phyloP scores from a whole-genome alignment of 805 yeast genomes.

The Dipodascopsis tothii region DNA sequence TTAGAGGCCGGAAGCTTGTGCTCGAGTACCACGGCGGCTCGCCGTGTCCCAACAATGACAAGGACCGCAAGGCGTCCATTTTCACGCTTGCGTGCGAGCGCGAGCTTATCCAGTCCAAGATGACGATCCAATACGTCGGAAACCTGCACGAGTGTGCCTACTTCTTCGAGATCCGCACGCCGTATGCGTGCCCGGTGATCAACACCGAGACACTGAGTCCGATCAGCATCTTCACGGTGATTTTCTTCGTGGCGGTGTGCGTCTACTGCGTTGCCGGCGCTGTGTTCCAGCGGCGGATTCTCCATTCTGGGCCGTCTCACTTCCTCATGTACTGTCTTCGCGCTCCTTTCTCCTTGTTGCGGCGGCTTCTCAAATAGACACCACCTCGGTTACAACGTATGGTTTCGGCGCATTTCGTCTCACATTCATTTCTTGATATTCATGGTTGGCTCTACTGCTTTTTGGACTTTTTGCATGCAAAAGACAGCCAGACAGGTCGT shows the following conservation, averaged over 20 bases:
- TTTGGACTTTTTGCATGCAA: too few species aligned
- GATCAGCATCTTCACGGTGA: constrained; percentile 48
- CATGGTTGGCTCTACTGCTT: too few species aligned
- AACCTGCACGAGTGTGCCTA: constrained; percentile 70
- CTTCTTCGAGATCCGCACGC: constrained; percentile 74
- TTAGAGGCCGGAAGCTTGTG: constrained; percentile 64
- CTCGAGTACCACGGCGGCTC: constrained; percentile 65
- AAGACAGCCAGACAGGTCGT: too few species aligned
- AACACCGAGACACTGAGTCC: constrained; percentile 47
- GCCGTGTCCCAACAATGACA: constrained; percentile 41
- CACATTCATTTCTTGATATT: too few species aligned
- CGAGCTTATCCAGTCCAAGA: constrained; percentile 47
- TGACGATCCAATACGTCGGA: constrained; percentile 58
- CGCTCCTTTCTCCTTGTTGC: too few species aligned
- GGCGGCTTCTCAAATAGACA: too few species aligned
- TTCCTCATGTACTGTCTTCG: too few species aligned
- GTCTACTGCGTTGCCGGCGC: constrained; percentile 10
- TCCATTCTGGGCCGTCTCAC: neutral
- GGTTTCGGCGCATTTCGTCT: too few species aligned
- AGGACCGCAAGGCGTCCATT: constrained; percentile 51
- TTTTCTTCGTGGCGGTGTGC: constrained; percentile 13
- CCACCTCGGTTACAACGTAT: too few species aligned
- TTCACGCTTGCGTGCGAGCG: constrained; percentile 73
- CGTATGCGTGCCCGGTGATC: constrained; percentile 73
- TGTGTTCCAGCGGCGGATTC: constrained; percentile 4